Evolutionary conservation across 1,284 basidiomycete genomes (phyloP).

Genomic region (Fomitopsis palustris): DNA sequence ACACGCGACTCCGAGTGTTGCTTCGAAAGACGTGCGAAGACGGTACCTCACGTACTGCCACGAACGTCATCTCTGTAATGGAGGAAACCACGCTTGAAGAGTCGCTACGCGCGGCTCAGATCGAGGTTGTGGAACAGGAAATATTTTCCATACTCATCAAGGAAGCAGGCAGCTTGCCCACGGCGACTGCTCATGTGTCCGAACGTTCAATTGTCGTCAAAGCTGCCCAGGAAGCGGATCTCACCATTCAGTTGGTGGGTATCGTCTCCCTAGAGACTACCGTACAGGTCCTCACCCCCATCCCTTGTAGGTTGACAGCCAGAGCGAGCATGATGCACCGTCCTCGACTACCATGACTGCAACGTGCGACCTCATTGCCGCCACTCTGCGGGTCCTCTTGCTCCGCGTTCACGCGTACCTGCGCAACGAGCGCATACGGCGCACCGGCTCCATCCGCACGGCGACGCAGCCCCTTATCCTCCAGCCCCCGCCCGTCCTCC

Average conservation of each 20-base stretch:
- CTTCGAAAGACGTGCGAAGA: slow-evolving; percentile 35
- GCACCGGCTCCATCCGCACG: slow-evolving; percentile 26
- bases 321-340: slow-evolving; percentile 1
- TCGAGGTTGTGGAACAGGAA: slow-evolving; percentile 73
- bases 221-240: slow-evolving; percentile 61
- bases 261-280: neutral
- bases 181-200: slow-evolving; percentile 69
- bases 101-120: slow-evolving; percentile 55
- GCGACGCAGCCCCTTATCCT: slow-evolving; percentile 25
- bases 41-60: slow-evolving; percentile 32
- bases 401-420: slow-evolving; percentile 55
- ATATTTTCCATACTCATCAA: slow-evolving; percentile 68
- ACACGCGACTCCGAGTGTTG: slow-evolving; percentile 55
- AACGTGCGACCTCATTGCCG: slow-evolving; percentile 69
- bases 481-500: slow-evolving; percentile 37
- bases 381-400: slow-evolving; percentile 58
- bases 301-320: slow-evolving; percentile 23
- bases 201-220: slow-evolving; percentile 73
- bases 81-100: slow-evolving; percentile 43
- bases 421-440: slow-evolving; percentile 48
- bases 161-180: slow-evolving; percentile 69
- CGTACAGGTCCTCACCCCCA: neutral
- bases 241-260: slow-evolving; percentile 65
- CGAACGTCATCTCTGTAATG: slow-evolving; percentile 34
- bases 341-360: slow-evolving; percentile 23